Base-by-base conservation (phyloP, 139 green algal species). In the Chlorella sp. region DNA sequence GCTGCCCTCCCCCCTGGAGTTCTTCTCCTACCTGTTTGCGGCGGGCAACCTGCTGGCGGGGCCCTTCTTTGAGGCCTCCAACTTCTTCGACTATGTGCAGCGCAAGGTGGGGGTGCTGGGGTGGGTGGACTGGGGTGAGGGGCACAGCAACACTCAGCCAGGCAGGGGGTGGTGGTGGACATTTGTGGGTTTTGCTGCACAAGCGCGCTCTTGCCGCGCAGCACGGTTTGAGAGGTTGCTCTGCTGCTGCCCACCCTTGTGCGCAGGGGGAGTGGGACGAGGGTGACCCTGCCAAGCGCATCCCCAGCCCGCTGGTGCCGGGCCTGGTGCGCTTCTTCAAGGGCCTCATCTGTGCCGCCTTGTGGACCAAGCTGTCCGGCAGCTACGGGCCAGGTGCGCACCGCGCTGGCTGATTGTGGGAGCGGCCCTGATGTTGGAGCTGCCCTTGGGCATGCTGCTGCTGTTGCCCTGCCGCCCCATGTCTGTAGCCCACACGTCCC, bases 21-120 rank as follows among this genome's bases (percentile, higher is more conserved):
- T 87, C 65, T 44, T 93, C 3, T 90, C 85, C 57, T 98, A 95
- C 90, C 44, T 96, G 2, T 97, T 98, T 72, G 84, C 86, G 20
- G 84, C 93, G 18, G 95, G 95, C 74, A 97, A 97, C 90, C 89
- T 98, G 71, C 87, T 98, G 84, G 88, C 93, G 38, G 95, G 95
- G 2, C 95, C 95, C 18, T 93, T 93, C 72, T 93, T 96, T 69
- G 94, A 98, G 88, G 93, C 92, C 28, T 84, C 72, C 15, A 92
- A 97, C 71, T 98, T 96, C 83, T 78, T 93, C 34, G 80, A 94
- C 11, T 98, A 95, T 74, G 87, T 96, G 1, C 70, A 96, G 56
- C 70, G 89, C 20, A 74, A 90, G 67, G 92, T 88, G 87, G 26
- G 56, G 15, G 16, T 38, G 41, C 12, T 4, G 5, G n/a, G n/a